Conservation (phyloP, 1,139 yeast species). For the Waltiozyma sp. region DNA sequence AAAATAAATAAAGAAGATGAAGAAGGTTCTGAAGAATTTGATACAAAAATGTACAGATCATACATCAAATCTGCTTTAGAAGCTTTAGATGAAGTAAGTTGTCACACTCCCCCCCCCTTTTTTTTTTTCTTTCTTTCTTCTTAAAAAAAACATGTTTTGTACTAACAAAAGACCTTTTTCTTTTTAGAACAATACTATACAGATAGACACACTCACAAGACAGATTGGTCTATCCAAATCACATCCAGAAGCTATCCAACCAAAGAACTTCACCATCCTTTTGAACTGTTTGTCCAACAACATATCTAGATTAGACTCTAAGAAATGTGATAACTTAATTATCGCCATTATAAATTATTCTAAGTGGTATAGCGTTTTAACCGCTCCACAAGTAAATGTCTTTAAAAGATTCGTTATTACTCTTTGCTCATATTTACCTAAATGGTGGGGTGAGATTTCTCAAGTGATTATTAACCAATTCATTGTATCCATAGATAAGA, state of each 20-base stretch:
- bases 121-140: no score
- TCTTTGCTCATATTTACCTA: slow-evolving; percentile 76
- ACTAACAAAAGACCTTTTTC: slow-evolving; percentile 11
- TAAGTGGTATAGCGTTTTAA: slow-evolving; percentile 44
- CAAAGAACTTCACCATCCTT: slow-evolving; percentile 31
- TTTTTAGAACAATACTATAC: slow-evolving; percentile 27
- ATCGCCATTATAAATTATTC: slow-evolving; percentile 38
- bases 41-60: slow-evolving; percentile 46
- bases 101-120: background rate
- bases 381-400: slow-evolving; percentile 29
- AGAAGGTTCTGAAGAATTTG: slow-evolving; percentile 10
- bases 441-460: slow-evolving; percentile 81
- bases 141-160: no score
- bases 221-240: slow-evolving; percentile 31
- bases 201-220: slow-evolving; percentile 33
- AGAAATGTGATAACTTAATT: slow-evolving; percentile 33
- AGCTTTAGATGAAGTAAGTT: slow-evolving; percentile 48
- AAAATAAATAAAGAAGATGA: slow-evolving; percentile 2
- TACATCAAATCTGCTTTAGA: slow-evolving; percentile 62
- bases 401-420: slow-evolving; percentile 66
- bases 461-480: slow-evolving; percentile 55
- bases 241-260: slow-evolving; percentile 31
- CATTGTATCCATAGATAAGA: slow-evolving; percentile 21
- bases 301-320: slow-evolving; percentile 35
- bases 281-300: slow-evolving; percentile 38